phyloP scores from a whole-genome alignment of 768 basidiomycete species.

The Trametes cubensis region DNA sequence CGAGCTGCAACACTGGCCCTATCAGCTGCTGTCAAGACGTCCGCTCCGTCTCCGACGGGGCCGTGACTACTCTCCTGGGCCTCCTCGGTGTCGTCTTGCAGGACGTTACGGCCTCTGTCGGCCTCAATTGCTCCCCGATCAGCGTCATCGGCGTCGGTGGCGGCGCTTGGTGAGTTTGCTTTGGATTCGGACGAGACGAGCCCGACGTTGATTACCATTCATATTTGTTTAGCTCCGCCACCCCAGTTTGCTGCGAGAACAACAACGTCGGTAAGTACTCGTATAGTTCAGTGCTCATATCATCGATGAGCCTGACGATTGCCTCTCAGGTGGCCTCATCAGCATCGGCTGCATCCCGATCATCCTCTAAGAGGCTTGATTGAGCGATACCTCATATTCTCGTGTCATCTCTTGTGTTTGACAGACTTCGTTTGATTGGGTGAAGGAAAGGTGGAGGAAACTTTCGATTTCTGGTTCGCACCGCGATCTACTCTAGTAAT shows the following conservation, averaged over 20 bases:
- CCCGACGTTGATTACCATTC: background rate
- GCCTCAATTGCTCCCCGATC: conserved; percentile 27
- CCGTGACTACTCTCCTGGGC: background rate
- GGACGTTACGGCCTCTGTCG: conserved; percentile 25
- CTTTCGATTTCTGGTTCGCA: too few species aligned
- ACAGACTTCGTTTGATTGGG: background rate
- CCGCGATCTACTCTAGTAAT: too few species aligned
- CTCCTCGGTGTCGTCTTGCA: conserved; percentile 24
- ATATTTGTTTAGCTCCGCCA: background rate
- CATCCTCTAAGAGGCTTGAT: conserved; percentile 5
- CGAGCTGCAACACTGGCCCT: conserved; percentile 20
- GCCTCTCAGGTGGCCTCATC: conserved; percentile 15
- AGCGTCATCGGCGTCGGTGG: conserved; percentile 13
- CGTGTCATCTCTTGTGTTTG: background rate
- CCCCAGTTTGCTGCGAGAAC: conserved; percentile 22
- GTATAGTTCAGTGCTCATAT: too few species aligned
- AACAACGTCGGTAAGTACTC: conserved; percentile 3
- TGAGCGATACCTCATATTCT: background rate
- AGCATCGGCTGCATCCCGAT: conserved; percentile 22
- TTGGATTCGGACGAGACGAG: too few species aligned
- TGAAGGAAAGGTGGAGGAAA: too few species aligned
- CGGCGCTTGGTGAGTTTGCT: conserved; percentile 16
- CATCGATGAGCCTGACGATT: background rate
- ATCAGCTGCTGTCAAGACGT: conserved; percentile 21
- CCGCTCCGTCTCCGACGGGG: background rate